Evolutionary conservation across 306 rosid species (phyloP), one percentile per base, ranked within the genome.

Genomic region (Benincasa hispida): DNA sequence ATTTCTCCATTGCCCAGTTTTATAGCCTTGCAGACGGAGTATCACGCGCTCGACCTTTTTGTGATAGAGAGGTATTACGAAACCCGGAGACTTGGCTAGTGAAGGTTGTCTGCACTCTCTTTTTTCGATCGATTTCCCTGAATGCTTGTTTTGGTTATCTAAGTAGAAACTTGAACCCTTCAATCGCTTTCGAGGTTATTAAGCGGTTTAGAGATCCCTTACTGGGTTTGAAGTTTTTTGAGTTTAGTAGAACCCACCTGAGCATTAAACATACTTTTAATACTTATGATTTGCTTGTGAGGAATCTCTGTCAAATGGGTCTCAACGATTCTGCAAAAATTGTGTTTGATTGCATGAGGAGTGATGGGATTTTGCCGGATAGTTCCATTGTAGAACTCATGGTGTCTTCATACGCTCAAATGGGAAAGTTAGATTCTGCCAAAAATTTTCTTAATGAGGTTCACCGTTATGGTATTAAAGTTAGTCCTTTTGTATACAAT

Each of bases 61-160:
- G 72, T 27, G 85, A 89, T 27, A 77, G 80, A 72, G 89, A 84
- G 79, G 79, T 81, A n/a, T 74, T 83, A 18, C 72, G 78, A 73
- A 84, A 82, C 69, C 79, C 93, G 39, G 92, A 89, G 68, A 81
- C 88, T 76, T 93, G 97, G 97, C 86, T 88, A 75, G 88, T 87
- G 45, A 93, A 93, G 79, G 86, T 91, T 69, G 90, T 89, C 19
- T 89, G 86, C 48, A 88, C 97, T 35, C 82, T 91, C 34, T 88
- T 91, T 79, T 79, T 88, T 76, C 85, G 87, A 39, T 87, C 86
- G 34, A 80, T 82, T 76, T 70, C 87, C 1, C 54, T 85, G 78
- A 89, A 89, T 78, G n/a, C 81, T 13, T 80, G 80, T 79, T 37
- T 83, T 32, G 84, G 84, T 78, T 91, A 89, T 80, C 56, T 88